Evolutionary conservation across 2,329 filamentous ascomycete species (phyloP), one percentile per base, ranked within the genome.

Genomic region (Ophiosphaerella herpotricha): DNA sequence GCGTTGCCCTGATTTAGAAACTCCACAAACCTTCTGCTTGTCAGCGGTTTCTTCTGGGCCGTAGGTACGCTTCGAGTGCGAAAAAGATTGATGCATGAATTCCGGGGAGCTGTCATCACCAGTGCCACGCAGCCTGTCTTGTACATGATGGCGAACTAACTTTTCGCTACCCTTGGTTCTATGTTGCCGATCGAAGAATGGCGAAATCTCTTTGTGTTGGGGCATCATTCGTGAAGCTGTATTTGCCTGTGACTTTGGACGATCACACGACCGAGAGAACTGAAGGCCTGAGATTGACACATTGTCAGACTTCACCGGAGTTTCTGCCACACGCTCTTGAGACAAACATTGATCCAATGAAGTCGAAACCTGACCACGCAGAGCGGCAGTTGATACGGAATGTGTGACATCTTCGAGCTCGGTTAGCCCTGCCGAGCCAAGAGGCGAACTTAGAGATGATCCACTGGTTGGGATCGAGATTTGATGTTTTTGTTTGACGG

Each of bases 221-320:
- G 61, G 59, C 48, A 58, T 58, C 51, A 73, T 65, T 1, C 67
- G 56, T 24, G 66, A 70, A 14, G 63, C 63, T 14, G 61, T 70
- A 29, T 73, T 72, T 8, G 68, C 70, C 43, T 61, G 61, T 1
- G 68, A 70, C 44, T 40, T 61, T 1, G 66, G 66, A 33, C 67
- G 60, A 32, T 57, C 53, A 5, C 52, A 46, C 1, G 57, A 60
- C 5, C 29, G 16, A 35, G 49, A 50, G 13, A 55, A 58, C 8
- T 39, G 35, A 7, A 39, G 42, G 12, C 46, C 49, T 7, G 48
- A 42, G 13, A 46, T 23, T n/a, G 33, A 39, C 12, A 39, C 2
- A 3, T 32, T 43, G 4, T 39, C 46, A 21, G 39, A n/a, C 21
- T 24, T 24, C 2, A 9, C 8, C 5, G 42, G 35, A 2, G 23